phyloP scores from a whole-genome alignment of 2,329 filamentous ascomycete species.

The Pseudovirgaria hyperparasitica region DNA sequence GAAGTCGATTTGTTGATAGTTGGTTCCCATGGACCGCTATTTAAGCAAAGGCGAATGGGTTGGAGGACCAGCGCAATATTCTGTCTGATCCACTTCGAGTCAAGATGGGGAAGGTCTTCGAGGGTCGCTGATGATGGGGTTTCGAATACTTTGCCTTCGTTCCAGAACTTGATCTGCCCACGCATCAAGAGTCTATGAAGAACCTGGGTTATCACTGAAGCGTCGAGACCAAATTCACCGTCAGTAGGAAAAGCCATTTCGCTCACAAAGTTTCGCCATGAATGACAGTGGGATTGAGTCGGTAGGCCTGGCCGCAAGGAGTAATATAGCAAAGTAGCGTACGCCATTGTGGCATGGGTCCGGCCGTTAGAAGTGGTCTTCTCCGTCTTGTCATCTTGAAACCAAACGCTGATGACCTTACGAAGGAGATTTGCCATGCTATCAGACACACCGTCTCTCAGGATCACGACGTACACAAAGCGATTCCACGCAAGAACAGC shows the following conservation, averaged over 20 bases:
- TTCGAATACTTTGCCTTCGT: slow-evolving; percentile 56
- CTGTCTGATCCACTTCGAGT: slow-evolving; percentile 75
- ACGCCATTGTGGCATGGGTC: slow-evolving; percentile 34
- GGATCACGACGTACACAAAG: slow-evolving; percentile 61
- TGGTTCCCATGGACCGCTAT: slow-evolving; percentile 33
- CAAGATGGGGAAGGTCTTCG: slow-evolving; percentile 71
- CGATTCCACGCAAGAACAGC: slow-evolving; percentile 80
- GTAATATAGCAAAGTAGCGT: slow-evolving; percentile 58
- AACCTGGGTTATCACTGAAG: too few species aligned
- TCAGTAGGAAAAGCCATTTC: too few species aligned
- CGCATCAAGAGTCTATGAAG: too few species aligned
- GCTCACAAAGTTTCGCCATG: too few species aligned
- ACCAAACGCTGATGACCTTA: slow-evolving; percentile 54
- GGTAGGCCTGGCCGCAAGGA: slow-evolving; percentile 64
- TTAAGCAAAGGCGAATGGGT: slow-evolving; percentile 42
- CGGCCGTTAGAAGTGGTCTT: slow-evolving; percentile 60
- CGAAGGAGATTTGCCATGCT: slow-evolving; percentile 53
- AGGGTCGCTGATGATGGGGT: slow-evolving; percentile 36
- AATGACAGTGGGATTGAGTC: too few species aligned
- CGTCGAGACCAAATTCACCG: too few species aligned
- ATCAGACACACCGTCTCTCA: too few species aligned
- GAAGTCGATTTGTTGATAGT: slow-evolving; percentile 26
- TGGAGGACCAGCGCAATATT: slow-evolving; percentile 55
- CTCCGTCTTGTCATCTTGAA: slow-evolving; percentile 50
- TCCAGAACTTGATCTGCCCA: slow-evolving; percentile 60